These are phyloP conservation scores for Cladosporium cucumerinum DNA, from an alignment of 2,329 filamentous ascomycete species.

Conservation along the genomic window DNA sequence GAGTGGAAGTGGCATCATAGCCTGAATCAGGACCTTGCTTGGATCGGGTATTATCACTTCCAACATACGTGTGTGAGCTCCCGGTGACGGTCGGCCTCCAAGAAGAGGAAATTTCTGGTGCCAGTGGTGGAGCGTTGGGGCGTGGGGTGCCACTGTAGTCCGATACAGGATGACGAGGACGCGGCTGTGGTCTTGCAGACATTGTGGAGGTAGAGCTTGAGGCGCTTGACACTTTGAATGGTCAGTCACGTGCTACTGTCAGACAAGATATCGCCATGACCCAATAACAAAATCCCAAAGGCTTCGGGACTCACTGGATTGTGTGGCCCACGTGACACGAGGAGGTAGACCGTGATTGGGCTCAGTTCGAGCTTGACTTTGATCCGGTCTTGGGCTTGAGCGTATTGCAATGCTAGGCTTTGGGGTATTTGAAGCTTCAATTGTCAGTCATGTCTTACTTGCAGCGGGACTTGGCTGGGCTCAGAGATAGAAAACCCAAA, in stretches of 20 bases:
- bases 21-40: conserved; percentile 31
- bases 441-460: too few species aligned
- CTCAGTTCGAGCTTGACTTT: too few species aligned
- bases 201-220: conserved; percentile 19
- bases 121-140: conserved; percentile 28
- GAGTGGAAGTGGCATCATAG: conserved; percentile 23
- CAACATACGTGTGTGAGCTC: conserved; percentile 35
- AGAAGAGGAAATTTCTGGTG: conserved; percentile 39
- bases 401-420: too few species aligned
- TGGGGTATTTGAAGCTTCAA: too few species aligned
- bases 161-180: neutral
- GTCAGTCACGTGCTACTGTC: neutral
- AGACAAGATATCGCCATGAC: too few species aligned
- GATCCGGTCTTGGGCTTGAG: too few species aligned
- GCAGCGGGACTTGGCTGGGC: too few species aligned
- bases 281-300: too few species aligned
- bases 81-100: conserved; percentile 42
- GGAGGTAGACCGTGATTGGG: too few species aligned
- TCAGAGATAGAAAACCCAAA: too few species aligned
- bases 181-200: conserved; percentile 18
- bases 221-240: conserved; percentile 7
- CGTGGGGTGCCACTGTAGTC: conserved; percentile 18
- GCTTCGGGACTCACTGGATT: too few species aligned
- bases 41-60: conserved; percentile 29
- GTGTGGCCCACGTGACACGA: too few species aligned